Percentiles rank a stretch among this genome's conserved stretches.
Evolutionary conservation across 257 asterid genomes (phyloP).

Genomic region (Solanum medicagineum): DNA sequence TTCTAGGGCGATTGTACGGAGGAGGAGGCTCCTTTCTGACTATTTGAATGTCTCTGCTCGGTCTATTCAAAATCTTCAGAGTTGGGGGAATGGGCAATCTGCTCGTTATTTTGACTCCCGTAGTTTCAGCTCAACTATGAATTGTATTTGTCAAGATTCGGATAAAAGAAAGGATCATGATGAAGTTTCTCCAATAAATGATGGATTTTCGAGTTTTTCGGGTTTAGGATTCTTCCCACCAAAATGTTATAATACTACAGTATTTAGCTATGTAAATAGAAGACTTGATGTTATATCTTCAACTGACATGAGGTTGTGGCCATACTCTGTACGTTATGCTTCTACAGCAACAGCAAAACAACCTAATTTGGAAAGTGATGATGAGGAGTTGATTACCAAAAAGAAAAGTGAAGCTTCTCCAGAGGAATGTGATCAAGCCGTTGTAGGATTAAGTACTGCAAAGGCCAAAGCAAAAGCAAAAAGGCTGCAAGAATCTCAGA

Average conservation of each 20-base stretch:
- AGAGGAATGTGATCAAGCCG: conserved; percentile 94
- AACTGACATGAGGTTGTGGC: conserved; percentile 24
- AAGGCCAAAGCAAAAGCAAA: conserved; percentile 87
- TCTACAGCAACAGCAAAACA: conserved; percentile 61
- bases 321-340: conserved; percentile 33
- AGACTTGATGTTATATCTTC: conserved; percentile 21
- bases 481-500: conserved; percentile 50
- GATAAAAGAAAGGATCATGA: conserved; percentile 14
- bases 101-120: conserved; percentile 13
- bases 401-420: conserved; percentile 80
- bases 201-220: conserved; percentile 11
- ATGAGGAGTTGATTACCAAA: conserved; percentile 41
- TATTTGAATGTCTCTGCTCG: conserved; percentile 34
- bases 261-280: conserved; percentile 20
- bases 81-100: conserved; percentile 20
- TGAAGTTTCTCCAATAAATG: conserved; percentile 12
- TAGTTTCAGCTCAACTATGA: conserved; percentile 23
- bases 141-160: conserved; percentile 15
- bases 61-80: conserved; percentile 25
- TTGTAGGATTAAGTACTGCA: conserved; percentile 62
- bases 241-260: conserved; percentile 17
- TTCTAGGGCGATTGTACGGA: conserved; percentile 48
- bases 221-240: conserved; percentile 16
- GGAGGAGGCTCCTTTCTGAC: conserved; percentile 39
- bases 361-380: conserved; percentile 52